Evolutionary conservation across 192 early-diverging fungal species (phyloP).

Genomic region (Umbelopsis isabellina): DNA sequence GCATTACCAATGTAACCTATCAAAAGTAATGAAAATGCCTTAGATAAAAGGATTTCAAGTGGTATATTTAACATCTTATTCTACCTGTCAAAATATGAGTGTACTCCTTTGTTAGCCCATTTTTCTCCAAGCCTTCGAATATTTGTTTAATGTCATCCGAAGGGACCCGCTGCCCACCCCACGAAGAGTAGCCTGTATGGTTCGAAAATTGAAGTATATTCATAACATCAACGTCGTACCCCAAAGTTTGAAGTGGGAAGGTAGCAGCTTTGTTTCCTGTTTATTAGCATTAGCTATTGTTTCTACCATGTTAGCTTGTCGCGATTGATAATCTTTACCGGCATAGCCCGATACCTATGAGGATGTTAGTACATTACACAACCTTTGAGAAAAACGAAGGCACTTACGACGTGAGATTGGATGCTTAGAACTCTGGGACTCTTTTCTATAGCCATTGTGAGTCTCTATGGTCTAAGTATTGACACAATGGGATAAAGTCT

Average conservation of each 20-base stretch:
- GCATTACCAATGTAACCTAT: constrained; percentile 86
- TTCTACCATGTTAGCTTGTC: constrained; percentile 24
- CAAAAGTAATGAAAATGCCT: not conserved
- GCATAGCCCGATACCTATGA: constrained; percentile 52
- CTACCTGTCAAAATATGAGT: constrained; percentile 82
- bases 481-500: too few species aligned
- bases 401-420: constrained; percentile 52
- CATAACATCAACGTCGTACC: constrained; percentile 90
- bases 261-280: constrained; percentile 89
- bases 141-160: constrained; percentile 68
- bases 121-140: constrained; percentile 72
- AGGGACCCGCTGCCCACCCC: constrained; percentile 70
- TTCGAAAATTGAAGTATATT: constrained; percentile 96
- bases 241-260: constrained; percentile 89
- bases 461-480: too few species aligned
- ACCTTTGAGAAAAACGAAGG: not conserved
- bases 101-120: constrained; percentile 71
- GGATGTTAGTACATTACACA: not conserved
- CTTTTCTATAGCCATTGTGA: too few species aligned
- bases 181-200: constrained; percentile 83
- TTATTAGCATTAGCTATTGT: not conserved
- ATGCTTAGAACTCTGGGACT: constrained; percentile 50
- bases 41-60: not conserved
- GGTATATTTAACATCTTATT: not conserved
- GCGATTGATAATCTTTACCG: constrained; percentile 28